Evolutionary conservation across 2,329 filamentous ascomycete genomes (phyloP).

Genomic region (Colletotrichum euphorbiae): DNA sequence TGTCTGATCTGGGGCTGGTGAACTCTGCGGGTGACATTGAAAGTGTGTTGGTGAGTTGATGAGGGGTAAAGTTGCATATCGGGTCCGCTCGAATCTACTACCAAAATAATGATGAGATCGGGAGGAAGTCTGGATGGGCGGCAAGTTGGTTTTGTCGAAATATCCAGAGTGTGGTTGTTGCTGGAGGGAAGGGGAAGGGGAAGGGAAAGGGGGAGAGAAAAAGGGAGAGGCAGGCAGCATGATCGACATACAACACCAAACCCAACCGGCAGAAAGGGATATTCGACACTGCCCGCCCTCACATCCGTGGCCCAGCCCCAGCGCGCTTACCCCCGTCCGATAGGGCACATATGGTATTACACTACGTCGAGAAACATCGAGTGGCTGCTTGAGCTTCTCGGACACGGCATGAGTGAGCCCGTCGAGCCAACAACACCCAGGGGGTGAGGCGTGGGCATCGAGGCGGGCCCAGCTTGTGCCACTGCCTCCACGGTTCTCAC

Average conservation of each 20-base stretch:
- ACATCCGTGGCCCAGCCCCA: slow-evolving; percentile 32
- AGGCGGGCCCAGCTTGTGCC: slow-evolving; percentile 21
- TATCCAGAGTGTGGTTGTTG: slow-evolving; percentile 35
- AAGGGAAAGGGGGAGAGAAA: neutral
- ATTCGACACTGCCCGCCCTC: slow-evolving; percentile 37
- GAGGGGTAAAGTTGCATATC: slow-evolving; percentile 40
- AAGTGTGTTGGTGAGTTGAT: slow-evolving; percentile 35
- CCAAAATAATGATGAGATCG: slow-evolving; percentile 38
- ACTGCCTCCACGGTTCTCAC: slow-evolving; percentile 12
- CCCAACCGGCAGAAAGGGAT: slow-evolving; percentile 39
- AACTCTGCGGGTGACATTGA: slow-evolving; percentile 37
- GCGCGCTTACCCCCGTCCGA: slow-evolving; percentile 35
- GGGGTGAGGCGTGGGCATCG: slow-evolving; percentile 31
- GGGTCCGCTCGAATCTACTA: slow-evolving; percentile 36
- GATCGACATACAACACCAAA: slow-evolving; percentile 25
- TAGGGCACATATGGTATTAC: slow-evolving; percentile 40
- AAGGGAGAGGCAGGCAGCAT: slow-evolving; percentile 9
- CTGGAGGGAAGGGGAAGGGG: slow-evolving; percentile 13
- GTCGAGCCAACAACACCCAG: slow-evolving; percentile 6
- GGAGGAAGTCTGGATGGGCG: slow-evolving; percentile 25
- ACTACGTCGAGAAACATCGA: slow-evolving; percentile 11
- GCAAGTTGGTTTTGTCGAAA: slow-evolving; percentile 35
- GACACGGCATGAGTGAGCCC: slow-evolving; percentile 24
- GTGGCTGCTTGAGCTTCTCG: slow-evolving; percentile 17
- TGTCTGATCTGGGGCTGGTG: slow-evolving; percentile 38